Percentiles rank a stretch among this genome's conserved stretches.
Conservation (phyloP, 352 stramenopile species). For the Phytophthora macrochlamydospora region DNA sequence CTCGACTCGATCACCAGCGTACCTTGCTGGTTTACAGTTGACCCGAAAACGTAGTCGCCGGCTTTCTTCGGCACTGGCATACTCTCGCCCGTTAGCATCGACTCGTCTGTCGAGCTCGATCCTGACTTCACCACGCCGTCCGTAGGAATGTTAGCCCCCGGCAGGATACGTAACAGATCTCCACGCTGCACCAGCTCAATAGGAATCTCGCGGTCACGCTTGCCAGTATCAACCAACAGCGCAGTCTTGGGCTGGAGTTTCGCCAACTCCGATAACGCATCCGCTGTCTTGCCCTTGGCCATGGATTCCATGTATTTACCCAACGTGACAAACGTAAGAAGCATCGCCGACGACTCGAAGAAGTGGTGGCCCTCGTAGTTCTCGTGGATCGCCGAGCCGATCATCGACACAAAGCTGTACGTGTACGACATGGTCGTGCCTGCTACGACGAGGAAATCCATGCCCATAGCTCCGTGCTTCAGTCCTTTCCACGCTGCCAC, state of each 20-base stretch:
- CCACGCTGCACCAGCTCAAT: constrained; percentile 87
- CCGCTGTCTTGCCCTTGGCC: constrained; percentile 85
- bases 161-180: constrained; percentile 73
- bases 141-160: constrained; percentile 79
- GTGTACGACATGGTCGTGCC: constrained; percentile 88
- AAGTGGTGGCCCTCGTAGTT: constrained; percentile 85
- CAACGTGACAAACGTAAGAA: constrained; percentile 87
- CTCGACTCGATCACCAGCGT: constrained; percentile 87
- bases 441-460: constrained; percentile 88
- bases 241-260: constrained; percentile 85
- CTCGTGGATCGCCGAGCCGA: constrained; percentile 60
- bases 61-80: constrained; percentile 85
- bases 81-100: constrained; percentile 85
- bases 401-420: constrained; percentile 84
- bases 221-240: constrained; percentile 54
- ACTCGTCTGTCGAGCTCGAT: constrained; percentile 77
- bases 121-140: constrained; percentile 82
- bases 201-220: constrained; percentile 71
- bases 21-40: constrained; percentile 85
- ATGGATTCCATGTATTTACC: constrained; percentile 91
- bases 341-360: constrained; percentile 89
- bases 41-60: constrained; percentile 85
- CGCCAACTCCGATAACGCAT: constrained; percentile 71
- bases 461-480: constrained; percentile 86
- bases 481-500: constrained; percentile 82